These are phyloP conservation scores for Lasiosphaeriaceae sp. DNA, from an alignment of 495 filamentous ascomycete genomes.

Conservation along the genomic window DNA sequence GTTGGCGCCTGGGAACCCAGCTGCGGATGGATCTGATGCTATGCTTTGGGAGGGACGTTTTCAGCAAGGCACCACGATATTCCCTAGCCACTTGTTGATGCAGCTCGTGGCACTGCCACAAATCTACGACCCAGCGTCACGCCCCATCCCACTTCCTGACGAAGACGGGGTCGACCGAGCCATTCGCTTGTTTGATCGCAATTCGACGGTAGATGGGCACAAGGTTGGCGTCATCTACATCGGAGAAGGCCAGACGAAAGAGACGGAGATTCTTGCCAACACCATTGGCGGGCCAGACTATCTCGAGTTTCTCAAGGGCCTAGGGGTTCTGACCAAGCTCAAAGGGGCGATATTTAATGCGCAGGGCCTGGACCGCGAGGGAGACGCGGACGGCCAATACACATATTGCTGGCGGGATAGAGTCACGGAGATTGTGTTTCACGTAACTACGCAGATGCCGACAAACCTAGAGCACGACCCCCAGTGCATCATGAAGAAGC, in stretches of 20 bases:
- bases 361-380: slow-evolving; percentile 77
- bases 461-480: slow-evolving; percentile 73
- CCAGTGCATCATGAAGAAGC: slow-evolving; percentile 78
- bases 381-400: slow-evolving; percentile 75
- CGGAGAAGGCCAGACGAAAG: slow-evolving; percentile 73
- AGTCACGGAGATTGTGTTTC: slow-evolving; percentile 92
- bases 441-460: slow-evolving; percentile 96
- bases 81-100: slow-evolving; percentile 82
- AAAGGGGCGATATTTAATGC: slow-evolving; percentile 85
- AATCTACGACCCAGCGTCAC: slow-evolving; percentile 49
- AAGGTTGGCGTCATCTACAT: slow-evolving; percentile 94
- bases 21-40: slow-evolving; percentile 41
- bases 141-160: slow-evolving; percentile 77
- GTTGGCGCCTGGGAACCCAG: slow-evolving; percentile 62
- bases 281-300: slow-evolving; percentile 80
- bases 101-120: slow-evolving; percentile 72
- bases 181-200: slow-evolving; percentile 78
- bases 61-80: slow-evolving; percentile 46
- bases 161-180: slow-evolving; percentile 75
- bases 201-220: slow-evolving; percentile 87
- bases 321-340: slow-evolving; percentile 77
- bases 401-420: slow-evolving; percentile 91
- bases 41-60: slow-evolving; percentile 36
- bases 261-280: slow-evolving; percentile 81
- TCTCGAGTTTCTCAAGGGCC: slow-evolving; percentile 69